These are phyloP conservation scores for Trametes sp. DNA, from an alignment of 1,284 basidiomycete genomes.

Conservation along the genomic window DNA sequence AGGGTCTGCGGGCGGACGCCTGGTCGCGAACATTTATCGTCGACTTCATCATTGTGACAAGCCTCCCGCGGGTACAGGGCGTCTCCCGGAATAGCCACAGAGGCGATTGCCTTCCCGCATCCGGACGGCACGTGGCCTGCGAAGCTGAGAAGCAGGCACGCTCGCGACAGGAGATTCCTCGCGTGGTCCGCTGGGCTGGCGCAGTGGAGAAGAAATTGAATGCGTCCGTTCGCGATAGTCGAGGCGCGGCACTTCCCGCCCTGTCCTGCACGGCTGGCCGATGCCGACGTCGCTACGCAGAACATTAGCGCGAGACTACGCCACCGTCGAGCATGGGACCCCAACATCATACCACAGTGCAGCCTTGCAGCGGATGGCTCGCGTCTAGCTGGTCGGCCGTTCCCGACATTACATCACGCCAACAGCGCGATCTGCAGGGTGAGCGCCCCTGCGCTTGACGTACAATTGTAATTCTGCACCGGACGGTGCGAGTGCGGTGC, in stretches of 20 bases:
- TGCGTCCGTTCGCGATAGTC: background rate
- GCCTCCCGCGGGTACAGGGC: background rate
- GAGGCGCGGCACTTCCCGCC: background rate
- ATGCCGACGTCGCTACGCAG: background rate
- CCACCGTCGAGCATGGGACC: background rate
- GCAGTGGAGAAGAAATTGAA: background rate
- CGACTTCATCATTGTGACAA: background rate
- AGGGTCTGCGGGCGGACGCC: background rate
- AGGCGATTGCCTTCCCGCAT: no score
- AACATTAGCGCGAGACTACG: background rate
- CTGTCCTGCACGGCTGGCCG: background rate
- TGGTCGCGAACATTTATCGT: background rate
- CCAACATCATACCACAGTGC: background rate
- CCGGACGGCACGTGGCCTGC: no score
- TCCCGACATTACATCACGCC: slow-evolving; percentile 1
- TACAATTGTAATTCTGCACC: background rate
- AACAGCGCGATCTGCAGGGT: slow-evolving; percentile 6
- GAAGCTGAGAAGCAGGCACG: background rate
- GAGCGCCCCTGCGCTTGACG: background rate
- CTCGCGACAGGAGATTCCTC: background rate
- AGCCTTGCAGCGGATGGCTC: background rate
- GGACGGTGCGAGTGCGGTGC: background rate
- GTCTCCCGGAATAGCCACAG: background rate
- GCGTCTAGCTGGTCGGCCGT: slow-evolving; percentile 5
- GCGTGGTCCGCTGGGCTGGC: background rate